Evolutionary conservation across 176 grass and related monocot species (phyloP).

Genomic region (Avena insularis): DNA sequence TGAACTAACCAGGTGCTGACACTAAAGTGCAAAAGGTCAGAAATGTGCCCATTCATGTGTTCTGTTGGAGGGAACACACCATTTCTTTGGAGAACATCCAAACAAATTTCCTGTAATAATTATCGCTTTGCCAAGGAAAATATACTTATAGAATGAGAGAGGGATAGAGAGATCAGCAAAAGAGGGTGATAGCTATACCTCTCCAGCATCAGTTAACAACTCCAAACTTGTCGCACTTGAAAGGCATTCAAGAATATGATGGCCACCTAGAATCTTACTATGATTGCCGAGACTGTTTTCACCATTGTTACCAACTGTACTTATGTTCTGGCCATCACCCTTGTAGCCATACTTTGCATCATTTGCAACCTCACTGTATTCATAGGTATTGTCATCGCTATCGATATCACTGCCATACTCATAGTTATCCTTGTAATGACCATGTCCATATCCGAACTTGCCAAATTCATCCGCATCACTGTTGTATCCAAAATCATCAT

Average conservation of each 20-base stretch:
- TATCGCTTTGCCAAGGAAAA: too few species aligned
- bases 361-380: slow-evolving; percentile 18
- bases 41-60: too few species aligned
- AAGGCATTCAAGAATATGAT: neutral
- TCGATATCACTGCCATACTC: neutral
- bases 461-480: neutral
- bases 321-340: neutral
- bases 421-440: neutral
- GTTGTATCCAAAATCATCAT: slow-evolving; percentile 4
- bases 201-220: neutral
- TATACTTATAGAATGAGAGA: too few species aligned
- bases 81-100: too few species aligned
- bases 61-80: too few species aligned
- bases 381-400: neutral
- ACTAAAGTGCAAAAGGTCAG: too few species aligned
- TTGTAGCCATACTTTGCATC: neutral
- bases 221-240: neutral
- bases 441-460: neutral
- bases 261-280: neutral
- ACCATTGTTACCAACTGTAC: neutral
- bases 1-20: too few species aligned
- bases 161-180: too few species aligned
- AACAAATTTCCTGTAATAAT: too few species aligned
- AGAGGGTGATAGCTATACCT: too few species aligned
- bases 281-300: neutral